phyloP scores from a whole-genome alignment of 2,329 filamentous ascomycete species.

The Aspergillus felis region DNA sequence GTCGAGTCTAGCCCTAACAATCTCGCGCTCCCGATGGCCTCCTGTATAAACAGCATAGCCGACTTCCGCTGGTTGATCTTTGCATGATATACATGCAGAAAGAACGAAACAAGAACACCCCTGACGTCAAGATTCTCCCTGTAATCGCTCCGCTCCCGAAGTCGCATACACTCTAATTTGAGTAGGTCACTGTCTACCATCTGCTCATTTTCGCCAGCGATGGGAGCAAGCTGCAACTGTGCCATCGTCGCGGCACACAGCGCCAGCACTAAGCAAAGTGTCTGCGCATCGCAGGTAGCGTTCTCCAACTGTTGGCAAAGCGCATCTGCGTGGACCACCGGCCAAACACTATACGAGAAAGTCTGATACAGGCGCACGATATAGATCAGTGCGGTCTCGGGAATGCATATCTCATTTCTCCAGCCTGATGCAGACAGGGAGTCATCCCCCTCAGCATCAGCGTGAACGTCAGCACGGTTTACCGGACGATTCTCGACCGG shows the following conservation, averaged over 20 bases:
- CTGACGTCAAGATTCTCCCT: slow-evolving; percentile 17
- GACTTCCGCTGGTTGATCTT: slow-evolving; percentile 26
- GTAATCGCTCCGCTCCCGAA: slow-evolving; percentile 15
- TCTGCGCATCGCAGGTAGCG: background rate
- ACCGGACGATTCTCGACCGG: background rate
- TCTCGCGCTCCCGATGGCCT: slow-evolving; percentile 22
- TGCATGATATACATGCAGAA: slow-evolving; percentile 31
- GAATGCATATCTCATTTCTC: slow-evolving; percentile 2
- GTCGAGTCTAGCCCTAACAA: slow-evolving; percentile 19
- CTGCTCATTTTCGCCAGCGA: slow-evolving; percentile 1
- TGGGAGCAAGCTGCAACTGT: slow-evolving; percentile 23
- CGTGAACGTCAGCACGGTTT: background rate
- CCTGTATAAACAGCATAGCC: slow-evolving; percentile 29
- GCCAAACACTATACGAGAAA: slow-evolving; percentile 28
- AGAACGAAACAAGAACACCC: slow-evolving; percentile 25
- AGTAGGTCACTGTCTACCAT: slow-evolving; percentile 17
- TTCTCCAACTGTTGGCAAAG: slow-evolving; percentile 14
- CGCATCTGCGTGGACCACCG: slow-evolving; percentile 19
- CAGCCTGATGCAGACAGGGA: background rate
- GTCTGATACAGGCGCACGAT: slow-evolving; percentile 21
- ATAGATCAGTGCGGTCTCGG: slow-evolving; percentile 8
- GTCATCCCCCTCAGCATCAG: background rate
- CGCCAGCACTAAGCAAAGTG: slow-evolving; percentile 20
- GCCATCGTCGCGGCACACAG: slow-evolving; percentile 31
- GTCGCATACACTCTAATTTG: slow-evolving; percentile 19